Evolutionary conservation across 73 alveolate species (phyloP).

Genomic region (Symbiodinium pilosum): DNA sequence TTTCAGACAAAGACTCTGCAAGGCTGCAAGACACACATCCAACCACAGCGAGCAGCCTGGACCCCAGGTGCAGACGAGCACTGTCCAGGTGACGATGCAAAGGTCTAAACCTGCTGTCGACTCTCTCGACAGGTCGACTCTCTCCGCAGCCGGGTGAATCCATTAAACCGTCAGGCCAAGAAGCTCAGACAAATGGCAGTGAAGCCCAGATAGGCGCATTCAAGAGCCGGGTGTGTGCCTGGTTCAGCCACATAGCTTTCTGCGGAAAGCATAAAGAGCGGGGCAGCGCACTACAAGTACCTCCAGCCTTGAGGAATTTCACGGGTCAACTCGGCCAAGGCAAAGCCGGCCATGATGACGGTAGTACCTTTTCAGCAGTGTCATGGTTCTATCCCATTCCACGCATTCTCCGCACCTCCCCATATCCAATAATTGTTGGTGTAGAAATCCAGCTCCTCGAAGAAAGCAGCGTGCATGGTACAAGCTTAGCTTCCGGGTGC

Average conservation of each 20-base stretch:
- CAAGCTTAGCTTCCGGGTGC: neutral
- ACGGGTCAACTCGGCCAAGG: conserved; percentile 75
- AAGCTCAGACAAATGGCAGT: neutral
- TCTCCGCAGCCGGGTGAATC: too few relatives aligned
- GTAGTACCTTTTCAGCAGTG: conserved; percentile 39
- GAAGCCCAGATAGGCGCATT: conserved; percentile 6
- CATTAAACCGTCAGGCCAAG: too few relatives aligned
- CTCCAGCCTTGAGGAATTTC: conserved; percentile 37
- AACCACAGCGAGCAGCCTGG: conserved; percentile 13
- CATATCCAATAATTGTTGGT: conserved; percentile 67
- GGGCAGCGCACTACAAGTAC: too few relatives aligned
- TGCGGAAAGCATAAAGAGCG: too few relatives aligned
- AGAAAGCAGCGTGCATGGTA: neutral
- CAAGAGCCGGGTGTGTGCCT: conserved; percentile 66
- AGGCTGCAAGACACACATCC: neutral
- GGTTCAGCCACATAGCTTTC: neutral
- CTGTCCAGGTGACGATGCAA: conserved; percentile 94
- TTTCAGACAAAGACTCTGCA: neutral
- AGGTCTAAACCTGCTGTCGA: conserved; percentile 54
- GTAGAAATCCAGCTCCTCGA: conserved; percentile 94
- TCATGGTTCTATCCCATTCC: neutral
- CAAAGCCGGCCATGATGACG: conserved; percentile 76
- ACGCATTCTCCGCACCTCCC: neutral
- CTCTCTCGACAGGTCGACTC: too few relatives aligned
- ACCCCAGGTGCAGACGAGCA: conserved; percentile 89